phyloP scores from a whole-genome alignment of 768 basidiomycete species.

The Mycena alexandri region DNA sequence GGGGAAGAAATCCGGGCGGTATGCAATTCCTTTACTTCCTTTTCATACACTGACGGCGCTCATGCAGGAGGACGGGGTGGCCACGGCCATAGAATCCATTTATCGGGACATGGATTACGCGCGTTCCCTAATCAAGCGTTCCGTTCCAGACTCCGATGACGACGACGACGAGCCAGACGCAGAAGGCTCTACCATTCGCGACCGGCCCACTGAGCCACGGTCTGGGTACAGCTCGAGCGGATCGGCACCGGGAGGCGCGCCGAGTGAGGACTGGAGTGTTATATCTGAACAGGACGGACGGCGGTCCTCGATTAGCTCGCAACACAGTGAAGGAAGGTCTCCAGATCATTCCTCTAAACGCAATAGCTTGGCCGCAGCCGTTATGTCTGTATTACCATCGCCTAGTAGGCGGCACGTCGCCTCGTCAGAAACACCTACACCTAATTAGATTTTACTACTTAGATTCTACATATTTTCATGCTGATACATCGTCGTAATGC shows the following conservation, averaged over 20 bases:
- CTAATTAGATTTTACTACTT: conserved; percentile 36
- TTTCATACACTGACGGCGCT: conserved; percentile 1
- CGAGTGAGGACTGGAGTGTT: conserved; percentile 91
- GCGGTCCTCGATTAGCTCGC: conserved; percentile 68
- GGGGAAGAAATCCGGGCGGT: conserved; percentile 92
- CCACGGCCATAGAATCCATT: conserved; percentile 92
- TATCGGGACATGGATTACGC: conserved; percentile 98
- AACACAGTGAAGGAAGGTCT: conserved; percentile 51
- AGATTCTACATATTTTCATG: conserved; percentile 41
- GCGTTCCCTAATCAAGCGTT: conserved; percentile 83
- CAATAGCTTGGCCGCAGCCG: conserved; percentile 71
- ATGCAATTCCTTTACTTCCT: conserved; percentile 39
- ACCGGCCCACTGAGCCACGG: conserved; percentile 49
- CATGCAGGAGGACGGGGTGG: conserved; percentile 91
- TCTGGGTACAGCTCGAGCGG: conserved; percentile 70
- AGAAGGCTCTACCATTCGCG: conserved; percentile 55
- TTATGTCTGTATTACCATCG: conserved; percentile 71
- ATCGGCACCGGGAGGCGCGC: conserved; percentile 60
- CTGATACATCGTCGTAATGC: conserved; percentile 54
- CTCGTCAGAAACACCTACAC: conserved; percentile 48
- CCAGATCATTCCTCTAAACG: conserved; percentile 63
- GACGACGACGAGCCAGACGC: conserved; percentile 48
- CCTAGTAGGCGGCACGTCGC: conserved; percentile 55
- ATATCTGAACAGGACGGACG: conserved; percentile 82
- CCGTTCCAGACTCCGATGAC: conserved; percentile 46